A percentile compares a stretch with the other conserved stretches of the same genome.
These are phyloP conservation scores for Phytophthora constricta DNA, from an alignment of 352 stramenopile species.

Conservation along the genomic window DNA sequence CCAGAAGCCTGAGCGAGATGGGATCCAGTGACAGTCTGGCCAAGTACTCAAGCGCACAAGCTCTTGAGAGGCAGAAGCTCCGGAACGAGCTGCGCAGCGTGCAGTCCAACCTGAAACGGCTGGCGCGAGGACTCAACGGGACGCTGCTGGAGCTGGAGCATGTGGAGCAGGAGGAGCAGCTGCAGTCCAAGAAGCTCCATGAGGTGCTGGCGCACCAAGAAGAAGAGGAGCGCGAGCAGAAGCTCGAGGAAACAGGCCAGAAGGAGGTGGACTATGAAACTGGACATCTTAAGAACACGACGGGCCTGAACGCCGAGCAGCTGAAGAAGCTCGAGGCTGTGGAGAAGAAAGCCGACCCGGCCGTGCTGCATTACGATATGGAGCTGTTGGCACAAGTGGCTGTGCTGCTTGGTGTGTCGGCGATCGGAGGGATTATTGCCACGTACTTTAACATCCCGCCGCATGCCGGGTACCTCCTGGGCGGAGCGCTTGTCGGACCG, in stretches of 20 bases:
- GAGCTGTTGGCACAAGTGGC: constrained; percentile 86
- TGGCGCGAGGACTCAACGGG: constrained; percentile 72
- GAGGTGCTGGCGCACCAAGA: constrained; percentile 80
- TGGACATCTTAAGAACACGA: constrained; percentile 77
- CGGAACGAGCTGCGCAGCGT: constrained; percentile 51
- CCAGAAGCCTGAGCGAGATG: constrained; percentile 66
- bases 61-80: constrained; percentile 36
- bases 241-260: constrained; percentile 82
- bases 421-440: constrained; percentile 89
- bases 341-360: constrained; percentile 84
- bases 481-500: constrained; percentile 90
- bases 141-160: constrained; percentile 82
- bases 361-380: constrained; percentile 89
- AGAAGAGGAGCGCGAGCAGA: constrained; percentile 79
- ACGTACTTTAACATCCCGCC: constrained; percentile 90
- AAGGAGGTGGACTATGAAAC: constrained; percentile 88
- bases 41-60: constrained; percentile 35
- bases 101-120: constrained; percentile 70
- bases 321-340: constrained; percentile 78
- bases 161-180: constrained; percentile 81
- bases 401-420: constrained; percentile 78
- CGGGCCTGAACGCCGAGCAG: constrained; percentile 64
- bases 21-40: constrained; percentile 32
- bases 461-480: constrained; percentile 92
- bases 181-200: constrained; percentile 82